Evolutionary conservation across 208 protist genomes (phyloP), one percentile per base, ranked within the genome.

Genomic region (Crithidia acanthocephali): DNA sequence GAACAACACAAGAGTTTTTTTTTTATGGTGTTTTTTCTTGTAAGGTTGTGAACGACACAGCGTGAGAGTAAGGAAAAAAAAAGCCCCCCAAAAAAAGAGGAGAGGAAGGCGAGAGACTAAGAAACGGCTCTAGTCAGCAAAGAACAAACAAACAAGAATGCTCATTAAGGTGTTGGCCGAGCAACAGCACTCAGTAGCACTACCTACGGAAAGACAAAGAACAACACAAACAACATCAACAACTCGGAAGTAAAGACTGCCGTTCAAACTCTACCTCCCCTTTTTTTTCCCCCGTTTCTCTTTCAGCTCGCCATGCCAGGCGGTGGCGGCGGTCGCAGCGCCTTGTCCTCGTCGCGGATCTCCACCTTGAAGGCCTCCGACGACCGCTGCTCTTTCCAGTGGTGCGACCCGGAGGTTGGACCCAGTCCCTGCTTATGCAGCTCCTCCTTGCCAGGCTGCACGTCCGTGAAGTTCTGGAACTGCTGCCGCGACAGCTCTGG

Each of bases 391-490:
- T 89, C 73, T 56, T 81, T 79, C 86, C 84, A 91, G 80, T 96
- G 91, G 56, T 93, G 80, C 27, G 56, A 48, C 0, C 88, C 91
- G 7, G 83, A 88, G 0, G 91, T 92, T 22, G 91, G 91, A 0
- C 85, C 76, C 0, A 94, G 50, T 0, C 76, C 80, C 72, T 96
- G 91, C 10, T 76, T 75, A 51, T 96, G 91, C 47, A 83, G 27
- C 37, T 93, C 74, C 74, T 92, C 85, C 62, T 83, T 85, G 3
- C 91, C 86, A 0, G 88, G 87, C 77, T 92, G 84, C 28, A 95
- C 92, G 52, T 95, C 88, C 28, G 82, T 86, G 76, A 97, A 93
- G 74, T 90, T 79, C 44, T 93, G 87, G 59, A 96, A 96, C 79
- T 94, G 88, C 81, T 82, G 72, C 6, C 88, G 85, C 23, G 87